Conservation (phyloP, 352 stramenopile species). For the Aphanomyces euteiches region DNA sequence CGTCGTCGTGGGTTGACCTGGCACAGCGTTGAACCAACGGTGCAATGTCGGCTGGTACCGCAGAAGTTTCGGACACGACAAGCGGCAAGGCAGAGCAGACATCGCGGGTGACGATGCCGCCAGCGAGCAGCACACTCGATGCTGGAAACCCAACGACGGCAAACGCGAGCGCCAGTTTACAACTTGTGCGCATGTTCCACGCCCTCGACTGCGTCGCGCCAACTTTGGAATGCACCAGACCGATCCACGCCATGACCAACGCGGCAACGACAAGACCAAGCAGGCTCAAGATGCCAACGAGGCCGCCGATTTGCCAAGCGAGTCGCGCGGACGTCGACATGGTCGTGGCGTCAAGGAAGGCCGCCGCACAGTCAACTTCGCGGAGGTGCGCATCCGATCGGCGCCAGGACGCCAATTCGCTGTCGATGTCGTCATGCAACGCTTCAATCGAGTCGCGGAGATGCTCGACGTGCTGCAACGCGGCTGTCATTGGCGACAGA, state of each 20-base stretch:
- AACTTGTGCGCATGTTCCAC: not conserved
- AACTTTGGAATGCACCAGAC: not conserved
- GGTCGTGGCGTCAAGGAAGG: not conserved
- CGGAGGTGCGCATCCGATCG: not conserved
- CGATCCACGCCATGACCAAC: not conserved
- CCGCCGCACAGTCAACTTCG: not conserved
- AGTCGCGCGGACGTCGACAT: not conserved
- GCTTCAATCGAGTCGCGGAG: not conserved
- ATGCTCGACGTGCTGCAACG: not conserved
- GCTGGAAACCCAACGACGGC: not conserved
- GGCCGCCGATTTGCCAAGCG: not conserved
- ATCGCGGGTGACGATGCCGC: not conserved
- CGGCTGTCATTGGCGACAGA: not conserved
- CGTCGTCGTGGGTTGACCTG: not conserved
- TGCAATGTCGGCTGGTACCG: not conserved
- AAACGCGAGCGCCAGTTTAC: not conserved
- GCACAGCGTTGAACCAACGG: not conserved
- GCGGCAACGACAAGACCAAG: not conserved
- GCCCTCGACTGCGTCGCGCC: not conserved
- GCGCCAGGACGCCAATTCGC: not conserved
- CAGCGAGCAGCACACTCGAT: not conserved
- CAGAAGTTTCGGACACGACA: not conserved
- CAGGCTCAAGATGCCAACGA: not conserved
- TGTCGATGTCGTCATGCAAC: too few species aligned
- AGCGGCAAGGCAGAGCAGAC: conserved; percentile 1